Percentiles rank a stretch among this genome's conserved stretches.
These are phyloP conservation scores for Fusarium hostae DNA, from an alignment of 2,329 filamentous ascomycete genomes.

Conservation along the genomic window DNA sequence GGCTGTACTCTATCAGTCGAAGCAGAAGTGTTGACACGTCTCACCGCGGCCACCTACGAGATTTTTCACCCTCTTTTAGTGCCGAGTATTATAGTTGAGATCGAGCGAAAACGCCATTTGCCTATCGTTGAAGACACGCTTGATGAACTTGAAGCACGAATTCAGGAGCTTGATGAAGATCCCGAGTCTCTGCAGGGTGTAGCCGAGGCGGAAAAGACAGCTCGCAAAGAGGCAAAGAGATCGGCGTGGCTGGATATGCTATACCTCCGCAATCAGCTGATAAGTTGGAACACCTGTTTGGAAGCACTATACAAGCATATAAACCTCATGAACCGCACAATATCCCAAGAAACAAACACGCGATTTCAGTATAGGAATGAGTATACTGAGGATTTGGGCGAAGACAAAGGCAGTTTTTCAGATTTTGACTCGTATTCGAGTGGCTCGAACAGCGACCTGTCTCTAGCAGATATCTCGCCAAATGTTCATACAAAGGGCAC, in stretches of 20 bases:
- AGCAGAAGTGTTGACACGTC: background rate
- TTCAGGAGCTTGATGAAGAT: background rate
- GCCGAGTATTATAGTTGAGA: background rate
- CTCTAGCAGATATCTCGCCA: background rate
- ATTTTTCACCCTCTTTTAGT: slow-evolving; percentile 3
- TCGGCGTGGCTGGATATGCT: slow-evolving; percentile 4
- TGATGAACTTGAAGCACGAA: background rate
- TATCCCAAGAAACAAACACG: background rate
- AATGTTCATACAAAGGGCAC: background rate
- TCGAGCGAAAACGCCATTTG: slow-evolving; percentile 6
- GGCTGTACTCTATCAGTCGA: slow-evolving; percentile 8
- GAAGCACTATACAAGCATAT: background rate
- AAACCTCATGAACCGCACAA: background rate
- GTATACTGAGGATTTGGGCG: background rate
- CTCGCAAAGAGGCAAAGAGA: background rate
- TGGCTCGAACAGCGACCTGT: background rate
- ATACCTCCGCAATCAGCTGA: slow-evolving; percentile 5
- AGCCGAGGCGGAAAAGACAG: background rate
- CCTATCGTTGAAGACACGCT: background rate
- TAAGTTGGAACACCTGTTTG: background rate
- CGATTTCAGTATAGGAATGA: background rate
- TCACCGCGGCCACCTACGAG: background rate
- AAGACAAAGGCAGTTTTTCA: background rate
- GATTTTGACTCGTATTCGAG: background rate
- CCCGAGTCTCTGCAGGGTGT: background rate